A percentile compares a stretch with the other conserved stretches of the same genome.
phyloP scores from a whole-genome alignment of 257 asterid species.

The Galeopsis tetrahit region DNA sequence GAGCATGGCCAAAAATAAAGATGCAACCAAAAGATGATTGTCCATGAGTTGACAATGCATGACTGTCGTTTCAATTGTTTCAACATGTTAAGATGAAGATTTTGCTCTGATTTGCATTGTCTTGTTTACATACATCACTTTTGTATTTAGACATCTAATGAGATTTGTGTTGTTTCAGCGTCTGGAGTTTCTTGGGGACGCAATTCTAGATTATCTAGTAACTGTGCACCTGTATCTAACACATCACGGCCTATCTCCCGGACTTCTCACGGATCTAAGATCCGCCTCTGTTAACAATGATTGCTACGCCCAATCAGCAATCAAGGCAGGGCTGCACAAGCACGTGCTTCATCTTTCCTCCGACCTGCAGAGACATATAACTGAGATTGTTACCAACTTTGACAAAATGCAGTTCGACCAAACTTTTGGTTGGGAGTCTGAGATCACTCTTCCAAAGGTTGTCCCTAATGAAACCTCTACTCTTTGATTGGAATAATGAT shows the following conservation, averaged over 20 bases:
- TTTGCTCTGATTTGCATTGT: not conserved
- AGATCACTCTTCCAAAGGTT: slow-evolving; percentile 74
- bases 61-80: no score
- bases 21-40: no score
- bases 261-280: slow-evolving; percentile 76
- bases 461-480: not conserved
- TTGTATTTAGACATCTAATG: not conserved
- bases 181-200: slow-evolving; percentile 90
- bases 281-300: slow-evolving; percentile 86
- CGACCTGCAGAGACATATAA: slow-evolving; percentile 67
- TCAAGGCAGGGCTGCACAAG: slow-evolving; percentile 65
- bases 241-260: slow-evolving; percentile 71
- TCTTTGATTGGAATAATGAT: not conserved
- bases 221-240: slow-evolving; percentile 58
- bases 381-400: slow-evolving; percentile 31
- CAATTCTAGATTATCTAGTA: slow-evolving; percentile 72
- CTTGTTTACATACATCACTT: no score
- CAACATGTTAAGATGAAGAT: no score
- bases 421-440: slow-evolving; percentile 82
- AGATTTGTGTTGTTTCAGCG: slow-evolving; percentile 47
- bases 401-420: slow-evolving; percentile 35
- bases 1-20: no score
- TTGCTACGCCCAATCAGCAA: slow-evolving; percentile 68
- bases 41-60: no score
- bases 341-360: slow-evolving; percentile 72